These are phyloP conservation scores for Wickerhamia fluorescens DNA, from an alignment of 805 yeast genomes.

Conservation along the genomic window DNA sequence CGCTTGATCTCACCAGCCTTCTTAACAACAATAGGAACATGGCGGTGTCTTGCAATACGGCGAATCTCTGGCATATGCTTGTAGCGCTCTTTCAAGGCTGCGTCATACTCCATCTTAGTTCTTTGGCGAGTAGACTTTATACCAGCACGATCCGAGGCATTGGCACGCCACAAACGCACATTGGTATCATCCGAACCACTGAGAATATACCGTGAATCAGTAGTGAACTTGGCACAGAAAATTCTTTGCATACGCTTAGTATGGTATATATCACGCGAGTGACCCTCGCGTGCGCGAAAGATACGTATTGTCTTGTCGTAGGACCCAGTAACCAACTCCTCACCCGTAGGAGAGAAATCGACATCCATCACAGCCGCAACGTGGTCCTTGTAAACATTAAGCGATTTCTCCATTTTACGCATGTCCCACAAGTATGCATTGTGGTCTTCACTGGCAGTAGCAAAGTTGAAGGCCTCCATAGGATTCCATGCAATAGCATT, in stretches of 20 bases:
- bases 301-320: slow-evolving; percentile 91
- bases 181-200: slow-evolving; percentile 97
- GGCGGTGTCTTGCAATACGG: slow-evolving; percentile 87
- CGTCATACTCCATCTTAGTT: slow-evolving; percentile 81
- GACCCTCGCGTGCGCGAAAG: slow-evolving; percentile 71
- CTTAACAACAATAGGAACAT: slow-evolving; percentile 80
- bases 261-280: slow-evolving; percentile 90
- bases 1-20: slow-evolving; percentile 83
- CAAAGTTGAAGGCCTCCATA: slow-evolving; percentile 92
- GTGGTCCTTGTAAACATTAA: slow-evolving; percentile 88
- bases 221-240: slow-evolving; percentile 73
- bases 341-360: slow-evolving; percentile 96
- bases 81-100: slow-evolving; percentile 84
- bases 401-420: slow-evolving; percentile 78
- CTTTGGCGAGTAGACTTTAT: slow-evolving; percentile 77
- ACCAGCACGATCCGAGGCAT: slow-evolving; percentile 76
- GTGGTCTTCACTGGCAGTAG: slow-evolving; percentile 90
- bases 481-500: slow-evolving; percentile 95
- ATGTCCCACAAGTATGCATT: slow-evolving; percentile 93
- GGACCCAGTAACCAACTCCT: slow-evolving; percentile 90
- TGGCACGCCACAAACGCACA: slow-evolving; percentile 86
- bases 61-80: slow-evolving; percentile 95
- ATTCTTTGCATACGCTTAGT: slow-evolving; percentile 97
- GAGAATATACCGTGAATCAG: slow-evolving; percentile 81
- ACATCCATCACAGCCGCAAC: slow-evolving; percentile 93